Conservation (phyloP, 495 filamentous ascomycete species). For the Venustampulla echinocandica region DNA sequence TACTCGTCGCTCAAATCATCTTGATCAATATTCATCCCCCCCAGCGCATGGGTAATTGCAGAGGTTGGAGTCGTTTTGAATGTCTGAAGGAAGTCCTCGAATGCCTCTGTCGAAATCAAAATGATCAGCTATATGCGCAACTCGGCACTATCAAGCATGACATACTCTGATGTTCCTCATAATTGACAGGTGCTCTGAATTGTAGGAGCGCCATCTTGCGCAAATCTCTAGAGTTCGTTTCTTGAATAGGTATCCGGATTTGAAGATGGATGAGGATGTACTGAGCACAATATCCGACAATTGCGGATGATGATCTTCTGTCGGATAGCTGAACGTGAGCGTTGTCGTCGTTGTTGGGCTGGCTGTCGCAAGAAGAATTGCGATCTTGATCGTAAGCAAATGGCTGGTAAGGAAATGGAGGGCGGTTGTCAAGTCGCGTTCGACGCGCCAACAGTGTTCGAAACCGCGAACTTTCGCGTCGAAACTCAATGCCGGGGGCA, state of each 20-base stretch:
- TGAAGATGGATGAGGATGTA: too few species aligned
- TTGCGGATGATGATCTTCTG: background rate
- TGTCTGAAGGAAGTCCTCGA: conserved; percentile 76
- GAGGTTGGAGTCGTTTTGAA: conserved; percentile 80
- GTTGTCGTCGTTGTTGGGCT: conserved; percentile 7
- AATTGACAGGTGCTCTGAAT: conserved; percentile 69
- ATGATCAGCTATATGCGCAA: conserved; percentile 21
- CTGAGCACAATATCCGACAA: too few species aligned
- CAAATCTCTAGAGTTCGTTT: conserved; percentile 12
- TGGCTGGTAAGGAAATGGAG: conserved; percentile 2
- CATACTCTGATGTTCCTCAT: conserved; percentile 72
- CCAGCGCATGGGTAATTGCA: conserved; percentile 58
- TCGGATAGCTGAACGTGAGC: background rate
- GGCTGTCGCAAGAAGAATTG: conserved; percentile 9
- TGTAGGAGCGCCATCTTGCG: conserved; percentile 68
- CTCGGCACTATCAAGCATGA: conserved; percentile 8
- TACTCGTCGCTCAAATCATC: conserved; percentile 89
- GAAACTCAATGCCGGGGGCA: background rate
- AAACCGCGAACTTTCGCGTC: conserved; percentile 4
- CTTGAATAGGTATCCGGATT: too few species aligned
- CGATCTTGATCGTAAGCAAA: too few species aligned
- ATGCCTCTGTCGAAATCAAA: conserved; percentile 47
- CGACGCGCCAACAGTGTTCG: conserved; percentile 1
- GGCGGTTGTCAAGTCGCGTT: background rate
- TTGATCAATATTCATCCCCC: conserved; percentile 78